Conservation (phyloP, 305 asterid species). For the Solanum aculeatissimum region DNA sequence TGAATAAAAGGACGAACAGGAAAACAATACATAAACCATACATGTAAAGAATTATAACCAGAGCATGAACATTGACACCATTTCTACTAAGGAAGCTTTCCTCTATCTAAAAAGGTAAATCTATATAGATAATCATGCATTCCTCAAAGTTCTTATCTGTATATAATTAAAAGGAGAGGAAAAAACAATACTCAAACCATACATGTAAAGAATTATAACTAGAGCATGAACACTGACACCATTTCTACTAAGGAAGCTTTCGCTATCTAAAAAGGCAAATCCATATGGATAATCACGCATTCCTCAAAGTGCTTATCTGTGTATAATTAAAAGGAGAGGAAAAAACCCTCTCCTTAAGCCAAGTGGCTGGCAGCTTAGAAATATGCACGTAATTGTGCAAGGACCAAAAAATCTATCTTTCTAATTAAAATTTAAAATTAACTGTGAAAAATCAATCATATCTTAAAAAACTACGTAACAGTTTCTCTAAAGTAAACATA, state of each 20-base stretch:
- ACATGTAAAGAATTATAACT: background rate
- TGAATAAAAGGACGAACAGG: background rate
- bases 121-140: background rate
- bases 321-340: background rate
- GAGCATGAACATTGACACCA: background rate
- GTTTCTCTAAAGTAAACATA: background rate
- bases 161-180: background rate
- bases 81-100: background rate
- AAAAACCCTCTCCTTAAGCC: background rate
- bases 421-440: background rate
- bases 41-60: background rate
- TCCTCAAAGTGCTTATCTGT: background rate
- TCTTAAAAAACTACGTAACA: background rate
- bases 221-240: background rate
- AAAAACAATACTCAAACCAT: no score
- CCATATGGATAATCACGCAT: background rate
- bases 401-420: background rate
- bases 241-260: background rate
- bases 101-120: background rate
- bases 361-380: background rate
- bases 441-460: background rate
- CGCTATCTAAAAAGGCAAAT: background rate
- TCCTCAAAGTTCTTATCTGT: background rate
- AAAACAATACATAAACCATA: background rate
- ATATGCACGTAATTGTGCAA: background rate